phyloP scores from a whole-genome alignment of 2,329 filamentous ascomycete genomes.

The Madurella fahalii region DNA sequence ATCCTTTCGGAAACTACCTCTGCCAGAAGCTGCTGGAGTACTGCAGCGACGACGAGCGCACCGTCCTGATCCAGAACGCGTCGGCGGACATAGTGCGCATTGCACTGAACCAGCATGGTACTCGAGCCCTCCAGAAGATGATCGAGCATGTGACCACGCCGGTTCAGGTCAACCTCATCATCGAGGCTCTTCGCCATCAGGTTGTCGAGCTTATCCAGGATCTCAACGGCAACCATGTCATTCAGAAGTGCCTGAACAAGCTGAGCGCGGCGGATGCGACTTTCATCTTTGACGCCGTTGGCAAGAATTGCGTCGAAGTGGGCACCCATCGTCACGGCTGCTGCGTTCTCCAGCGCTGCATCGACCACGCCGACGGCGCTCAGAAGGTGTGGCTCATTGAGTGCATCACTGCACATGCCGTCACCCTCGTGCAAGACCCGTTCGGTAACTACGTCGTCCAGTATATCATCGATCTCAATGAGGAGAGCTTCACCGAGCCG shows the following conservation, averaged over 20 bases:
- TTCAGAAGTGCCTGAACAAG: constrained; percentile 98
- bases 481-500: constrained; percentile 82
- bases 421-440: constrained; percentile 86
- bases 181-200: constrained; percentile 72
- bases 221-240: constrained; percentile 96
- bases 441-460: constrained; percentile 99
- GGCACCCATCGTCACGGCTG: constrained; percentile 97
- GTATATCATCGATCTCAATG: constrained; percentile 94
- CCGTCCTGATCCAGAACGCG: constrained; percentile 85
- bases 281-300: constrained; percentile 96
- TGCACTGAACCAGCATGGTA: constrained; percentile 95
- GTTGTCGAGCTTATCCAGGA: constrained; percentile 97
- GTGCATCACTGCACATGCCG: constrained; percentile 85
- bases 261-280: constrained; percentile 78
- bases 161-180: constrained; percentile 83
- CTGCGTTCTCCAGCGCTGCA: constrained; percentile 96
- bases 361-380: constrained; percentile 87
- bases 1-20: constrained; percentile 98
- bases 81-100: constrained; percentile 85
- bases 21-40: constrained; percentile 98
- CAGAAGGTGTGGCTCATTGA: constrained; percentile 85
- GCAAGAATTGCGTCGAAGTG: constrained; percentile 78
- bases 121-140: constrained; percentile 97
- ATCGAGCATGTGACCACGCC: constrained; percentile 90
- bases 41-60: constrained; percentile 92